These are phyloP conservation scores for Candida succiphila DNA, from an alignment of 805 yeast genomes.

Conservation along the genomic window DNA sequence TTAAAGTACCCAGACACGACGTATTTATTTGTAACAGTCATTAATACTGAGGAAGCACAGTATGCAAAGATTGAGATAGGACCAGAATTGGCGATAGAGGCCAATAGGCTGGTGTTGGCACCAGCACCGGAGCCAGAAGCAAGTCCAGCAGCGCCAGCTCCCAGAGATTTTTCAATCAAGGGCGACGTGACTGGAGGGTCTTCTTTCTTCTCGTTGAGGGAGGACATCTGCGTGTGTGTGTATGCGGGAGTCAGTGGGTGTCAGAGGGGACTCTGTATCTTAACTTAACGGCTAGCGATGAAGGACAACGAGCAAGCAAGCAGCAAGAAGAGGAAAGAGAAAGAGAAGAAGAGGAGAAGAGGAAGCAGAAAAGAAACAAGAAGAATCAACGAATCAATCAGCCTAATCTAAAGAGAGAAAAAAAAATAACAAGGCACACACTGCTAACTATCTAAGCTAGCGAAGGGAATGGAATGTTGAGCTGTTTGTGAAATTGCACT, in stretches of 20 bases:
- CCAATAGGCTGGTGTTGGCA: conserved; percentile 6
- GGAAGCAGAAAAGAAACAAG: no score
- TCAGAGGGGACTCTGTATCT: neutral
- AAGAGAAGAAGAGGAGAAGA: neutral
- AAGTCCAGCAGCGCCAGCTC: conserved; percentile 8
- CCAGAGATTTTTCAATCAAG: neutral
- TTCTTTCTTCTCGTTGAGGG: conserved; percentile 16
- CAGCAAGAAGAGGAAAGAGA: neutral
- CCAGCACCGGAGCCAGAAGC: no score
- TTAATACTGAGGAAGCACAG: conserved; percentile 89
- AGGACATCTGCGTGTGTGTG: conserved; percentile 6
- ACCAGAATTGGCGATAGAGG: conserved; percentile 37
- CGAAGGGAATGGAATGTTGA: no score
- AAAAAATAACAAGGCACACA: no score
- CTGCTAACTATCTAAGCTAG: no score
- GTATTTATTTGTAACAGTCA: conserved; percentile 96
- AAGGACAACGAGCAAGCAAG: no score
- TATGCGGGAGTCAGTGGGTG: neutral
- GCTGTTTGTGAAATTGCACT: no score
- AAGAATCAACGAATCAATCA: no score
- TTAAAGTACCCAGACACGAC: conserved; percentile 73
- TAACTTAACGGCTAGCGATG: no score
- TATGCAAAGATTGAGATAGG: conserved; percentile 69
- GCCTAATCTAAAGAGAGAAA: no score
- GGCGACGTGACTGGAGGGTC: conserved; percentile 16